Base-by-base conservation (phyloP, 192 early-diverging fungal genomes). In the Rhizoclosmatium sp. region DNA sequence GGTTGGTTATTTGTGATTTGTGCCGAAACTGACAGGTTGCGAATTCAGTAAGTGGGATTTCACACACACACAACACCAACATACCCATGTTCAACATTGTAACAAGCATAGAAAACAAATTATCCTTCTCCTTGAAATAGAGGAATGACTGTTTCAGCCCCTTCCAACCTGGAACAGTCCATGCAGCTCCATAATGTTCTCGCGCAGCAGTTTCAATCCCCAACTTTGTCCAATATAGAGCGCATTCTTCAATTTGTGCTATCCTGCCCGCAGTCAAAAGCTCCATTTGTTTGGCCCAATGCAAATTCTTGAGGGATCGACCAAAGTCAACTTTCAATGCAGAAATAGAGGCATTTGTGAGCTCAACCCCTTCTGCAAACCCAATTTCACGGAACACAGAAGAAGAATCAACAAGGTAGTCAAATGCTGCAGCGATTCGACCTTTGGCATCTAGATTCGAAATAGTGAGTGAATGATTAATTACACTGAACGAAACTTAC, bases 261-360 rank as follows among this genome's bases (percentile, higher is more conserved):
- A 44, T 68, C 16, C 9, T 9, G 7, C 16, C 47, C 31, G 78
- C 79, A 47, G 71, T 65, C 41, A 81, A 78, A 5, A 65, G 64
- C 39, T 83, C 82, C 82, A 85, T 84, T 9, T 83, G 70, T 14
- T 78, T 71, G 59, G 83, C 21, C 87, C 87, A 88, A 59, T 88
- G 82, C 41, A 88, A 40, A 21, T 48, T 47, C 47, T 85, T 82
- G 23, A 85, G 47, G 2, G 65, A 40, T 21, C 76, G 61, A 2
- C 82, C 87, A 23, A 85, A 68, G 23, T 84, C 79, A 5, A 88
- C 64, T 51, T 75, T 68, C 16, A 85, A 58, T 0, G 78, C 78
- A 40, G 71, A 73, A 2, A 85, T 21, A 23, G 81, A 77, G 21
- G 79, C 71, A 7, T 69, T 51, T 12, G 70, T 59, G 44, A 66